Evolutionary conservation across 352 stramenopile genomes (phyloP).

Genomic region (Achlya hypogyna): DNA sequence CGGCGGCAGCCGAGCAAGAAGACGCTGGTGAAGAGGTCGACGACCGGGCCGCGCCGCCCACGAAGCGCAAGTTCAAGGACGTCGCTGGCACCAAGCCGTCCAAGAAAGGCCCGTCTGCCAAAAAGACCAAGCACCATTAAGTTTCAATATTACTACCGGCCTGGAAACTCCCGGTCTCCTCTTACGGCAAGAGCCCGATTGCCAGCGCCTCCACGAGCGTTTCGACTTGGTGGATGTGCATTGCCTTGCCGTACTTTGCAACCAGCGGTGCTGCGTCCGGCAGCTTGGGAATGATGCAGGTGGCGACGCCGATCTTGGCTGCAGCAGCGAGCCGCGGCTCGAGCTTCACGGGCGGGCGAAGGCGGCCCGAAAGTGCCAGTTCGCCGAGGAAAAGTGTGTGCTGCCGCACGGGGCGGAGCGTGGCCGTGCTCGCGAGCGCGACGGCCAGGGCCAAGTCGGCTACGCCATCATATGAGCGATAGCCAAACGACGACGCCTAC

Average conservation of each 20-base stretch:
- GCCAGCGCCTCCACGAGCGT: conserved; percentile 13
- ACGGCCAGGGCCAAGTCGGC: conserved; percentile 70
- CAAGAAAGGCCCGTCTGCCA: neutral
- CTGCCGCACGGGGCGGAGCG: conserved; percentile 40
- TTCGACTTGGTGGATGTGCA: conserved; percentile 17
- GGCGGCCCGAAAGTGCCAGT: conserved; percentile 61
- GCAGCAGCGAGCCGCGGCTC: conserved; percentile 65
- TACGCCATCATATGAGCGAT: conserved; percentile 6
- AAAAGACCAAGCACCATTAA: conserved; percentile 6
- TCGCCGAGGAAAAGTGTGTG: conserved; percentile 68
- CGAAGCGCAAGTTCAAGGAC: neutral
- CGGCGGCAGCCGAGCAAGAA: neutral
- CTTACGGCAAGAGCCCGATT: neutral
- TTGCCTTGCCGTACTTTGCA: conserved; percentile 30
- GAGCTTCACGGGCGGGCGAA: conserved; percentile 78
- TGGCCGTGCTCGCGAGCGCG: conserved; percentile 58
- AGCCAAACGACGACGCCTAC: conserved; percentile 3
- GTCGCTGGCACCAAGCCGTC: neutral
- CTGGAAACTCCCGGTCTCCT: neutral
- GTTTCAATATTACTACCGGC: neutral
- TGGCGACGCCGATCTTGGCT: conserved; percentile 66
- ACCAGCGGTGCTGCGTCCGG: conserved; percentile 35
- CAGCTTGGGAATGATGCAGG: conserved; percentile 62
- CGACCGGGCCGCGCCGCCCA: neutral
- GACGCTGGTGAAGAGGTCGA: neutral